phyloP scores from a whole-genome alignment of 176 grass and related monocot genomes.

The Cocos nucifera region DNA sequence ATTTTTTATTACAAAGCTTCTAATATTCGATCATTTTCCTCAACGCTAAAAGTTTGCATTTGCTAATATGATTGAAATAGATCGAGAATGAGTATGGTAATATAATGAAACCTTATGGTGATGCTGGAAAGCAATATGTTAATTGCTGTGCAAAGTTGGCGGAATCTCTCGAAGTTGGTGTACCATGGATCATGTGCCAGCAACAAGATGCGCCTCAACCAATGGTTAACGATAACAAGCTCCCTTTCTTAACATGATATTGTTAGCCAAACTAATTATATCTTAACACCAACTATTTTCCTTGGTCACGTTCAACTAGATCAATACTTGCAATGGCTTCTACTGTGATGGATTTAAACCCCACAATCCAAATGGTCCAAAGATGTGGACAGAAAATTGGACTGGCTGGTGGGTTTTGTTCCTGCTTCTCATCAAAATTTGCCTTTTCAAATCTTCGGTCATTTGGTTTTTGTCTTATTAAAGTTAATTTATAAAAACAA shows the following conservation, averaged over 20 bases:
- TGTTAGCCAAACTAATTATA: too few relatives aligned
- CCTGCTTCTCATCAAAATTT: not conserved
- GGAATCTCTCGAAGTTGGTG: conserved; percentile 24
- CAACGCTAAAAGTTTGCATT: too few relatives aligned
- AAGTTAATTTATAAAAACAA: too few relatives aligned
- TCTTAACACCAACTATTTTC: too few relatives aligned
- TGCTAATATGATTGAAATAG: not conserved
- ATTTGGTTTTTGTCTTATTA: not conserved
- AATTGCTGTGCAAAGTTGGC: conserved; percentile 42
- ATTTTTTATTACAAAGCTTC: too few relatives aligned
- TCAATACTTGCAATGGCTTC: conserved; percentile 86
- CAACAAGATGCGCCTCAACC: conserved; percentile 35
- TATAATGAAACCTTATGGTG: conserved; percentile 6
- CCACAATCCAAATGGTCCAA: conserved; percentile 42
- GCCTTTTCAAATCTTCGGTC: not conserved
- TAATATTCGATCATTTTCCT: too few relatives aligned
- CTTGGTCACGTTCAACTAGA: conserved; percentile 9
- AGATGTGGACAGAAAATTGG: conserved; percentile 96
- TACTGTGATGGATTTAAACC: conserved; percentile 62
- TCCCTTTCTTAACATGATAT: too few relatives aligned
- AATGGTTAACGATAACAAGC: conserved; percentile 13
- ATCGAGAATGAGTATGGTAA: conserved; percentile 75
- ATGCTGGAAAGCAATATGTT: conserved; percentile 26
- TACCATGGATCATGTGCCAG: conserved; percentile 72
- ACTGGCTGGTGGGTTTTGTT: conserved; percentile 51